Evolutionary conservation across 768 basidiomycete species (phyloP), one percentile per base, ranked within the genome.

Genomic region (Pulveroboletus frians): DNA sequence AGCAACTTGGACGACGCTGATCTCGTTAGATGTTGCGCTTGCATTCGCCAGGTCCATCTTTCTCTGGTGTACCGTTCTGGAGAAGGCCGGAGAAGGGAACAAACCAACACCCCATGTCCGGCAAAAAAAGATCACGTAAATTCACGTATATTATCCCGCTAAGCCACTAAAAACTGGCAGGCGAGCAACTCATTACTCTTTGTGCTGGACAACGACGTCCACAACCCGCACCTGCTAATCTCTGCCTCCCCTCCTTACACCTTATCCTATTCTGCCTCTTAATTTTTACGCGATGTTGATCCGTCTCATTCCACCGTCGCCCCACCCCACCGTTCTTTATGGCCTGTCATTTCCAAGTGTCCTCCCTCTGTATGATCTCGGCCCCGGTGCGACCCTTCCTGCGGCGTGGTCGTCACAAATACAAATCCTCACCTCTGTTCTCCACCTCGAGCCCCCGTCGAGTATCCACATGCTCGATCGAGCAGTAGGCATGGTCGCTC

Each of bases 381-480:
- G 50, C 18, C 60, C 62, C 11, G 21, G 39, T 15, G 48, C 61
- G 2, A 46, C 73, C 29, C 55, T 75, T 4, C 81, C 84, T 21
- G 59, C 64, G 20, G 67, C 76, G 32, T 88, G 84, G 83, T 70
- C 71, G 5, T 64, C 71, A 23, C 78, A 81, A 52, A 67, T 83
- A n/a, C 70, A 74, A 18, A 64, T 76, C 36, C 65, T 84, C 18
- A 70, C 65, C 3, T 67, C 73, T 36, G 55, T 73, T 15, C 76
- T 80, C 31, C 76, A 77, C 23, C 74, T 85, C 35, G 76, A 80
- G 20, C 59, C 73, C 23, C 84, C 80, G 3, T 62, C 65, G 0
- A 69, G 69, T 15, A 64, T 83, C 9, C 82, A 84, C 61, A 74
- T 77, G 29, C 69, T 85, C 39, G 85, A 86, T 69, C 75, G 75